Evolutionary conservation across 1,284 basidiomycete genomes (phyloP), one percentile per base, ranked within the genome.

Genomic region (Rhizoctonia solani): DNA sequence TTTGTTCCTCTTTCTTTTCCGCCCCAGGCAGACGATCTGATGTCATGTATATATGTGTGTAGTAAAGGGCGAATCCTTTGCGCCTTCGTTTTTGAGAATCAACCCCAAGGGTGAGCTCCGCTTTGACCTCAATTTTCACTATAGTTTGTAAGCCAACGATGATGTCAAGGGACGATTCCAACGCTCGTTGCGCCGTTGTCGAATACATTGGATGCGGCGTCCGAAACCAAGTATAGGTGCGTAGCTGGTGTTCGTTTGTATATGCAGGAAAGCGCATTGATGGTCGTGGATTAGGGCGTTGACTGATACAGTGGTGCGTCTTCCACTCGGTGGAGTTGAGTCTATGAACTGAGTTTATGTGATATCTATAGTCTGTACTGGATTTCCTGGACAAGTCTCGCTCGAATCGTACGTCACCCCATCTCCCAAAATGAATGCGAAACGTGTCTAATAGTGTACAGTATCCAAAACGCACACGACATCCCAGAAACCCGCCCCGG

Each of bases 311-410:
- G 88, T 87, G 79, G 91, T 89, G 66, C 59, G 81, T 66, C 30
- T 46, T 53, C 68, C 39, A 69, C 14, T 34, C 54, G 52, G 56
- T 47, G 46, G 47, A 55, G 16, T 19, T 53, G 32, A 53, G 47
- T 23, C 32, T 27, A 23, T 52, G 68, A 56, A 63, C 72, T 27
- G 37, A 5, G n/a, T n/a, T n/a, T n/a, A n/a, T n/a, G n/a, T n/a
- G n/a, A n/a, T n/a, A n/a, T n/a, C 29, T 11, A 23, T 44, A 93
- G 90, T 80, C 82, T 37, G 89, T 95, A 70, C 81, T 90, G 63
- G 85, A 89, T 67, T 92, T 95, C 75, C 79, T 95, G 46, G 93
- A 94, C 79, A 88, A 87, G 73, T 90, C 90, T 16, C 85, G 90
- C 55, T 90, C 85, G 3, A 37, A 52, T 54, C 50, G 61, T 65